These are phyloP conservation scores for Boechera divaricarpa DNA, from an alignment of 345 rosid genomes.

Conservation along the genomic window DNA sequence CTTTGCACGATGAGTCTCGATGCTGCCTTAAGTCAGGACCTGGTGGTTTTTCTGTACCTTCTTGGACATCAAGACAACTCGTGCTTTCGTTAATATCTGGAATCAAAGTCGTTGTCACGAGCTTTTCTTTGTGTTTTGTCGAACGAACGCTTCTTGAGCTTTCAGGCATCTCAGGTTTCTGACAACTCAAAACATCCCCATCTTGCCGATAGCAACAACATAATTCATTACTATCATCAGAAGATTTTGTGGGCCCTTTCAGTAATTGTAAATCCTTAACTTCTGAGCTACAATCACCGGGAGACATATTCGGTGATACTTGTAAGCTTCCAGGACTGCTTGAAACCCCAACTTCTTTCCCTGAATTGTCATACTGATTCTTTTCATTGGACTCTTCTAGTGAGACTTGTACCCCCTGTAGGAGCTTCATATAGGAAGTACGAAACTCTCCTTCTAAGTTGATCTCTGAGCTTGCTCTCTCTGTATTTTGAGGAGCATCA, in stretches of 20 bases:
- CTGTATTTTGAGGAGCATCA: conserved; percentile 51
- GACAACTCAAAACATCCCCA: conserved; percentile 35
- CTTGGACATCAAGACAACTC: conserved; percentile 40
- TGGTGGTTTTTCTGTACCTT: conserved; percentile 43
- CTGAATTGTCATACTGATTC: conserved; percentile 29
- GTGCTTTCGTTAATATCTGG: conserved; percentile 53
- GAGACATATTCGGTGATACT: conserved; percentile 37
- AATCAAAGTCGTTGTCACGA: conserved; percentile 39
- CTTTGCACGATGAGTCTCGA: conserved; percentile 40
- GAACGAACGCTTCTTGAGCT: conserved; percentile 31
- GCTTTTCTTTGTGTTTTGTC: conserved; percentile 43
- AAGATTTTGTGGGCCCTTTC: conserved; percentile 47
- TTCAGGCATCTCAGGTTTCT: conserved; percentile 44
- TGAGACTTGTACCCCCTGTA: conserved; percentile 45
- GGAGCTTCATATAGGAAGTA: conserved; percentile 62
- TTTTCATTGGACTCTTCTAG: conserved; percentile 36
- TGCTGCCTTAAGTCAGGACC: conserved; percentile 47
- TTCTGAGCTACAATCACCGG: conserved; percentile 44
- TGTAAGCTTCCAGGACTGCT: conserved; percentile 44
- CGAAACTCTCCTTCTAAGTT: conserved; percentile 50
- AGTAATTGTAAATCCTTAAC: conserved; percentile 41
- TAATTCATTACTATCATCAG: conserved; percentile 43
- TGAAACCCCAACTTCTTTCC: conserved; percentile 36
- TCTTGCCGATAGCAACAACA: conserved; percentile 40
- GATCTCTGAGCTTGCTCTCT: conserved; percentile 59